Evolutionary conservation across 1,284 basidiomycete genomes (phyloP), one percentile per base, ranked within the genome.

Genomic region (Exobasidium rhododendri): DNA sequence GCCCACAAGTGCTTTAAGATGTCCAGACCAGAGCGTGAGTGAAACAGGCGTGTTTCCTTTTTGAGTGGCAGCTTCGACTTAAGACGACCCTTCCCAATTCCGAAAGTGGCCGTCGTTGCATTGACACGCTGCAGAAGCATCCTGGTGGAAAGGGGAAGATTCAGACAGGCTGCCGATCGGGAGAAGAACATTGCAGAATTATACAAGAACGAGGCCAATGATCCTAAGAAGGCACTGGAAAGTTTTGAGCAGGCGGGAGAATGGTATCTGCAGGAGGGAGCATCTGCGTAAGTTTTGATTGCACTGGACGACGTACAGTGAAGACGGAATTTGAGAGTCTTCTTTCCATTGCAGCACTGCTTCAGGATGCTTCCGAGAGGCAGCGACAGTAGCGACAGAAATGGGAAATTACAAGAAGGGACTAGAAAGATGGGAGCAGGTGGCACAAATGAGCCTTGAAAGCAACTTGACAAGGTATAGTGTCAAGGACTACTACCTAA

Each of bases 181-280:
- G 91, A 97, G 84, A 97, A 81, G 68, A 74, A 76, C 82, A 94
- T 97, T 70, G 94, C 88, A 2, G 88, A 91, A 78, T 91, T 98
- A 69, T 89, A 92, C 82, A 86, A 94, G 45, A 88, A 92, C 74
- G 85, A 85, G 58, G 83, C 82, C 13, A 83, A 85, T 64, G 88
- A 93, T 80, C 82, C 92, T 51, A 84, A 85, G 13, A 87, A 86
- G 73, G 94, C 93, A 46, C 88, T 94, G 73, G 91, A 96, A 65
- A 91, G 91, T 78, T 96, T 88, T 78, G 90, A 91, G 76, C 85
- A 90, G 56, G 94, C 96, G 6, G 94, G 88, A n/a, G 91, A 96
- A 51, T 97, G 94, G 92, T 98, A 98, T 83, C 84, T 89, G 35
- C 91, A 94, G 78, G 96, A 98, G 82, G 94, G 97, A 81, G 93